phyloP scores from a whole-genome alignment of 1,284 basidiomycete species.

The Malassezia nana region DNA sequence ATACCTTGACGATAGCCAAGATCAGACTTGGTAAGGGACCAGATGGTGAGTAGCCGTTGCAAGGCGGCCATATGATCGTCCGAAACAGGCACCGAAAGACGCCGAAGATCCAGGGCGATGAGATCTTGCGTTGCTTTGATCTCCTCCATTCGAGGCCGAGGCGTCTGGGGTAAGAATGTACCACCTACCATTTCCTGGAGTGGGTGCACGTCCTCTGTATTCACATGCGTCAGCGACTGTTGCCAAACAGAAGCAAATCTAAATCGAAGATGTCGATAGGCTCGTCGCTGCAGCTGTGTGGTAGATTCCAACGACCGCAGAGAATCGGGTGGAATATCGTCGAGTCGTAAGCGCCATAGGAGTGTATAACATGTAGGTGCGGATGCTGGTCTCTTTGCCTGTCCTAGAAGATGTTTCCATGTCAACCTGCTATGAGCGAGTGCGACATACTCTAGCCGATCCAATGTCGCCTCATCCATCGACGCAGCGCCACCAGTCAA shows the following conservation, averaged over 20 bases:
- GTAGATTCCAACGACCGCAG: not conserved
- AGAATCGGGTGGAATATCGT: not conserved
- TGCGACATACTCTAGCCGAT: not conserved
- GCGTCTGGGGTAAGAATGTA: not conserved
- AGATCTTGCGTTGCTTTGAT: not conserved
- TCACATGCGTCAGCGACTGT: not conserved
- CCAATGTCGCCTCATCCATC: not conserved
- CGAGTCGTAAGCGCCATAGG: conserved; percentile 1
- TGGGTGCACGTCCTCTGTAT: not conserved
- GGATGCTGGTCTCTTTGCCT: not conserved
- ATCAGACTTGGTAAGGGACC: conserved; percentile 29
- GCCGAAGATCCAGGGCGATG: conserved; percentile 10
- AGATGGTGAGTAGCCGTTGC: conserved; percentile 31
- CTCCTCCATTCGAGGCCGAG: not conserved
- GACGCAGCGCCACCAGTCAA: not conserved
- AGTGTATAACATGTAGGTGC: not conserved
- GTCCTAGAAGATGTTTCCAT: not conserved
- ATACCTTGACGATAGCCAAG: conserved; percentile 46
- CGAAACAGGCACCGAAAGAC: not conserved
- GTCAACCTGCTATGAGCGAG: not conserved
- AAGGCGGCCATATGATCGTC: conserved; percentile 2
- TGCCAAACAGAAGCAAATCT: not conserved
- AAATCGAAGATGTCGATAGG: conserved; percentile 10
- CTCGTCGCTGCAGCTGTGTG: conserved; percentile 9
- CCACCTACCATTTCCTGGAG: conserved; percentile 5